A percentile compares a stretch with the other conserved stretches of the same genome.
Evolutionary conservation across 1,284 basidiomycete genomes (phyloP).

Genomic region (Ustilago vetiveriae): DNA sequence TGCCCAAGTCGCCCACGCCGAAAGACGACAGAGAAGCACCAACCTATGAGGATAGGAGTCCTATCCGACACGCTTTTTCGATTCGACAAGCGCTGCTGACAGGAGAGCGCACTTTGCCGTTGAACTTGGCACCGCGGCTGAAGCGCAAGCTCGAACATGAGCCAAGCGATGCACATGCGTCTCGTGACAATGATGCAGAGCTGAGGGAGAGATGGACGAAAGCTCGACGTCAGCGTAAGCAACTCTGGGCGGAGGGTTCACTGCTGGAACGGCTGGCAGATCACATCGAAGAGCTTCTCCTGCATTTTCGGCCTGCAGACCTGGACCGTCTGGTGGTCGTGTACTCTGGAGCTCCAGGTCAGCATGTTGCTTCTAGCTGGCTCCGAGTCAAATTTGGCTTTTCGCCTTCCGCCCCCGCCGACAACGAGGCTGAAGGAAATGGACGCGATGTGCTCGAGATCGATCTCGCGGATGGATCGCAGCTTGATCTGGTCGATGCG

Average conservation of each 20-base stretch:
- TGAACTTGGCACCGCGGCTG: not conserved
- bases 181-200: conserved; percentile 8
- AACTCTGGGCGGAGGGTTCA: conserved; percentile 37
- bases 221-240: conserved; percentile 18
- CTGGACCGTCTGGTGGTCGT: conserved; percentile 24
- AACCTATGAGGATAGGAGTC: conserved; percentile 5
- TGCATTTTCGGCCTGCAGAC: conserved; percentile 31
- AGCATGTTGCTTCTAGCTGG: conserved; percentile 45
- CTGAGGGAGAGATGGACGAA: conserved; percentile 20
- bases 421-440: not conserved
- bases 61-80: conserved; percentile 15
- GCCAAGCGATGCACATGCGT: not conserved
- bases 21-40: not conserved
- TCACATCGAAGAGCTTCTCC: conserved; percentile 33
- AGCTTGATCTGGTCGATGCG: conserved; percentile 26
- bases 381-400: conserved; percentile 46
- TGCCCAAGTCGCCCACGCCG: not conserved
- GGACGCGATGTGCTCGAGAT: conserved; percentile 26
- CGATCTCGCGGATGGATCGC: conserved; percentile 36
- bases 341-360: conserved; percentile 24
- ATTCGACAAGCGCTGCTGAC: conserved; percentile 31
- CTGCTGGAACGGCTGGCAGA: conserved; percentile 32
- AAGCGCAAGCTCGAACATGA: conserved; percentile 28
- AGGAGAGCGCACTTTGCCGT: conserved; percentile 3
- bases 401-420: conserved; percentile 5